Conservation (phyloP, 257 asterid genomes). For the Nicotiana attenuata region DNA sequence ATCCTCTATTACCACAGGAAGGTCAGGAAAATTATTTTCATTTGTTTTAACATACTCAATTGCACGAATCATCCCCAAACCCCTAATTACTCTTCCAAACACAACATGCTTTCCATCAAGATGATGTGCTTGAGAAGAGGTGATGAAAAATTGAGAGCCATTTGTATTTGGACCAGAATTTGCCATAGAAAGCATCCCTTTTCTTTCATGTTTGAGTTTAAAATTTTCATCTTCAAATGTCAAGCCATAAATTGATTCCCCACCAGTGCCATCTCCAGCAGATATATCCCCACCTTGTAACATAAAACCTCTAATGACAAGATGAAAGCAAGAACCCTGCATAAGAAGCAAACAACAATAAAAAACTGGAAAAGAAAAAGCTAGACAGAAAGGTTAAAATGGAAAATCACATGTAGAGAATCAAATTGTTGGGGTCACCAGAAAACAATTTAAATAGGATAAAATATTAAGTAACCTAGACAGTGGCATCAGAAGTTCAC, state of each 20-base stretch:
- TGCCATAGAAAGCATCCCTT: conserved; percentile 40
- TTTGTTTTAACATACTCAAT: conserved; percentile 45
- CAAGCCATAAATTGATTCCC: conserved; percentile 36
- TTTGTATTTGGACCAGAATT: conserved; percentile 35
- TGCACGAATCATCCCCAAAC: conserved; percentile 61
- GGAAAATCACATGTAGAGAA: not conserved
- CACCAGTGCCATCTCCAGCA: conserved; percentile 33
- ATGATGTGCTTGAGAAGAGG: conserved; percentile 26
- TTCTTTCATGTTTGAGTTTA: conserved; percentile 36
- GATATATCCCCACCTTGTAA: conserved; percentile 36
- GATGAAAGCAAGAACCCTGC: conserved; percentile 40
- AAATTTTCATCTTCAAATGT: conserved; percentile 41
- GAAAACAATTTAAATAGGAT: not conserved
- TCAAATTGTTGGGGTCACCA: not conserved
- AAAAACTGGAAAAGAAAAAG: not conserved
- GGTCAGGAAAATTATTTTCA: conserved; percentile 34
- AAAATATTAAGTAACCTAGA: not conserved
- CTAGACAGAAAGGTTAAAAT: not conserved
- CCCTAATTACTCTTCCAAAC: conserved; percentile 66
- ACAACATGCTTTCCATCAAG: conserved; percentile 74
- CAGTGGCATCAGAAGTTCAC: not conserved
- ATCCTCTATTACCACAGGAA: conserved; percentile 44
- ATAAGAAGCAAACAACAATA: conserved; percentile 2
- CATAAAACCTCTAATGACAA: conserved; percentile 27
- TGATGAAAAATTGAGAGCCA: conserved; percentile 32